Base-by-base conservation (phyloP, 768 basidiomycete species). In the Suillus paluster region DNA sequence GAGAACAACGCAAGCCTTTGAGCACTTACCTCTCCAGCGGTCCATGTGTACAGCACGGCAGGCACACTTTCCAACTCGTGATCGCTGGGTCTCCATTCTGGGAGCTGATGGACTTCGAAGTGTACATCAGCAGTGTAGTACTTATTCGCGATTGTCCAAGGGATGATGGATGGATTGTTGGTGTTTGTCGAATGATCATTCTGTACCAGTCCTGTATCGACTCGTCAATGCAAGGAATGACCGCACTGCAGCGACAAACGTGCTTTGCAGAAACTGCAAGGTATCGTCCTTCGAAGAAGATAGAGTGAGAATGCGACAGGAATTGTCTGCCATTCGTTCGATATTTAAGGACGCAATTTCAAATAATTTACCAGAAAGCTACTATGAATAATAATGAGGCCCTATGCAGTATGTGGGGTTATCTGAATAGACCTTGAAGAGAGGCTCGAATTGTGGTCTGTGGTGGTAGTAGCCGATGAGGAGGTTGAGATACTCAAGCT, bases 91-190 rank as follows among this genome's bases (percentile, higher is more conserved):
- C 72, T 73, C 62, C 84, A 78, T 12, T 80, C 78, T 34, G 78
- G 75, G 58, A 86, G 71, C 19, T 81, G 76, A 59, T 81, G 81
- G 12, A 81, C 77, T 38, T 85, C 76, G 70, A 94, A 93, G 63
- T 87, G 85, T 8, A 95, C 89, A 62, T 83, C 79, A 2, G 92
- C 93, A 15, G 84, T 84, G 76, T 94, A 95, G 75, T 95, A 95
- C 72, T 85, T 88, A 78, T 94, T 94, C 57, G 76, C 75, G 63
- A 94, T 90, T 45, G 84, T 89, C 91, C 91, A 94, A 11, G 89
- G 87, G 36, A 91, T 74, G 30, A 54, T 63, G 1, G 64, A 54
- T 25, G 63, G 33, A 12, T 65, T 63, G 27, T 71, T 69, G 27
- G 54, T 39, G 25, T 17, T 6, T 39, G 19, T 66, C 67, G 54